phyloP scores from a whole-genome alignment of 1,284 basidiomycete genomes.

The Caloboletus inedulis region DNA sequence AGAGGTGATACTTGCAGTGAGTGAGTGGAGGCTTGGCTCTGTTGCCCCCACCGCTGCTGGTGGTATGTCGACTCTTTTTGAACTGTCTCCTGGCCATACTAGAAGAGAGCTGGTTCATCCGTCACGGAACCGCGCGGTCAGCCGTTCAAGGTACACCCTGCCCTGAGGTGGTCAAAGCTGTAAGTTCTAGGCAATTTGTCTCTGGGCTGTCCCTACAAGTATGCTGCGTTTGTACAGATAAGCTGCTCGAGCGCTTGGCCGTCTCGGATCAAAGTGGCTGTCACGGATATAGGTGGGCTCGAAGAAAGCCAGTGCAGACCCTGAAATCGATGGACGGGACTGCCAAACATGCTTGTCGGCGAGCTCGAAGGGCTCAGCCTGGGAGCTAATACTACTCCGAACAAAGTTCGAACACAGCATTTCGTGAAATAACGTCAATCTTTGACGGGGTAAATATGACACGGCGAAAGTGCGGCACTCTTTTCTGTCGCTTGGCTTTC shows the following conservation, averaged over 20 bases:
- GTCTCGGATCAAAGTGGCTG: slow-evolving; percentile 13
- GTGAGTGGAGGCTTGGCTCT: slow-evolving; percentile 20
- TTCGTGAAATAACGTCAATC: slow-evolving; percentile 20
- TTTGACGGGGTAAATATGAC: not conserved
- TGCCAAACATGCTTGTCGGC: not conserved
- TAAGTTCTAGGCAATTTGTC: not conserved
- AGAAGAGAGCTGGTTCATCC: slow-evolving; percentile 7
- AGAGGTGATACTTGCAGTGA: slow-evolving; percentile 25
- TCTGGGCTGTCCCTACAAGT: not conserved
- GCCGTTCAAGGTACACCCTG: not conserved
- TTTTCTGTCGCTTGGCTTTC: slow-evolving; percentile 4
- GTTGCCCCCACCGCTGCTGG: not conserved
- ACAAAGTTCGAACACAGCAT: not conserved
- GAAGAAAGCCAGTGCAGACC: not conserved
- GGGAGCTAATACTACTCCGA: not conserved
- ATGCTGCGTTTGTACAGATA: not conserved
- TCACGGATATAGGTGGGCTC: slow-evolving; percentile 2
- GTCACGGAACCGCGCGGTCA: not conserved
- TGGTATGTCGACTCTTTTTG: not conserved
- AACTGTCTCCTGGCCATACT: slow-evolving; percentile 15
- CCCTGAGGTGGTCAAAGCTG: not conserved
- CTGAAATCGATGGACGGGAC: not conserved
- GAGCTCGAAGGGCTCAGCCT: not conserved
- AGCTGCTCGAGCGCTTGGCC: no score
- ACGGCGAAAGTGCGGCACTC: not conserved